Conservation (phyloP, 495 filamentous ascomycete species). For the Hyphodiscus hymeniophilus region DNA sequence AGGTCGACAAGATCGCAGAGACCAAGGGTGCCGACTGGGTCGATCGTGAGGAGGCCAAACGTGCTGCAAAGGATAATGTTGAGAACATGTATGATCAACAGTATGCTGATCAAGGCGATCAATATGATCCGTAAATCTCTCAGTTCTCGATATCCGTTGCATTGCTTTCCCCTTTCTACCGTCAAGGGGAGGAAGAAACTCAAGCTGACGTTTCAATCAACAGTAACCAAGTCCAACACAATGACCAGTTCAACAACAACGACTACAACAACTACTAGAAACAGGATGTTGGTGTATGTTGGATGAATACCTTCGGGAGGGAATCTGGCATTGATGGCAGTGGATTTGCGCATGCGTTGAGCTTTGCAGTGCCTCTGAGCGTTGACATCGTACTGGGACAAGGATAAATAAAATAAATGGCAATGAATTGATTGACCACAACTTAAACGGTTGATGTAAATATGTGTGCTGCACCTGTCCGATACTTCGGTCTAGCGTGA, state of each 20-base stretch:
- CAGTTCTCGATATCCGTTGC: background rate
- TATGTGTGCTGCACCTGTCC: too few relatives aligned
- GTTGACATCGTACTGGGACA: background rate
- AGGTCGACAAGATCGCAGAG: conserved; percentile 74
- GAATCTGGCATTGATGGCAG: background rate
- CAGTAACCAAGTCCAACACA: conserved; percentile 18
- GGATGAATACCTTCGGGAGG: background rate
- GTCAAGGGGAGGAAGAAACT: background rate
- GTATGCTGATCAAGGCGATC: conserved; percentile 36
- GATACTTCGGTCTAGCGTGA: too few relatives aligned
- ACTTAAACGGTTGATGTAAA: too few relatives aligned
- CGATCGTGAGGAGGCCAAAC: conserved; percentile 58
- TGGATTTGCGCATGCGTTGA: background rate
- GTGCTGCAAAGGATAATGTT: conserved; percentile 57
- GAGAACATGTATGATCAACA: conserved; percentile 54
- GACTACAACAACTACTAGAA: conserved; percentile 7
- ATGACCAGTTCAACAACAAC: conserved; percentile 5
- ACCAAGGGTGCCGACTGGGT: conserved; percentile 66
- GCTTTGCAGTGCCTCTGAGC: background rate
- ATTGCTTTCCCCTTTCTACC: background rate
- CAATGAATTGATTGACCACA: too few relatives aligned
- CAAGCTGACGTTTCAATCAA: background rate
- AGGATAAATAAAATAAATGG: too few relatives aligned
- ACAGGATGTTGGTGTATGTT: background rate
- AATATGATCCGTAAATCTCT: conserved; percentile 43